These are phyloP conservation scores for Aspergillus hiratsukae DNA, from an alignment of 2,329 filamentous ascomycete species.

Conservation along the genomic window DNA sequence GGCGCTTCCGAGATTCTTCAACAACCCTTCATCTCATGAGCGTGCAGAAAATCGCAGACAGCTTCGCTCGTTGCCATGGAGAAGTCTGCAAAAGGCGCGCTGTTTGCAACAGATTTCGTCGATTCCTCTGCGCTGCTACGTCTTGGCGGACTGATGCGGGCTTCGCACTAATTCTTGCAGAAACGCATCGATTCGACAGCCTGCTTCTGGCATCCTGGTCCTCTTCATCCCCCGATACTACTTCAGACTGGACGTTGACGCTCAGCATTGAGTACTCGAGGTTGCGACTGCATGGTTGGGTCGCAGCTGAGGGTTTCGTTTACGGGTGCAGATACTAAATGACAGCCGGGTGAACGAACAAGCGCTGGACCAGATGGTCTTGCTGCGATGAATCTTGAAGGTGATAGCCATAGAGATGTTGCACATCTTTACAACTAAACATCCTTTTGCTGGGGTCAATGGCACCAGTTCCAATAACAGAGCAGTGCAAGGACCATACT, in stretches of 20 bases:
- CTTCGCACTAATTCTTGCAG: not conserved
- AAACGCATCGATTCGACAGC: not conserved
- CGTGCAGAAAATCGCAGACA: not conserved
- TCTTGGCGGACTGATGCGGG: not conserved
- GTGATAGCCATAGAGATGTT: not conserved
- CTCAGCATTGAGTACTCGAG: not conserved
- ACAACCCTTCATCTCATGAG: not conserved
- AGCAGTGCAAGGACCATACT: no score
- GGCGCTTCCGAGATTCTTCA: constrained; percentile 1
- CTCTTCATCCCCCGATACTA: not conserved
- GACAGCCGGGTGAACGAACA: not conserved
- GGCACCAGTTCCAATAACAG: no score
- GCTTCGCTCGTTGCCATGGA: not conserved
- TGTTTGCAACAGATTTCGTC: not conserved
- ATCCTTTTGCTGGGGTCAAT: no score
- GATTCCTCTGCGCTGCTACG: not conserved
- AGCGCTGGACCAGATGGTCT: not conserved
- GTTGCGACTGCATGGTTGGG: not conserved
- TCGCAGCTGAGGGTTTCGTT: not conserved
- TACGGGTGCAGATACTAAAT: not conserved
- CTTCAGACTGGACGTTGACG: not conserved
- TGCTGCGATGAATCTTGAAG: not conserved
- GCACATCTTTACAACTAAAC: no score
- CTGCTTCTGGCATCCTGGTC: not conserved
- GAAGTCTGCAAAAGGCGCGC: not conserved